Evolutionary conservation across 1,139 yeast genomes (phyloP).

Genomic region (Hyphopichia burtonii): DNA sequence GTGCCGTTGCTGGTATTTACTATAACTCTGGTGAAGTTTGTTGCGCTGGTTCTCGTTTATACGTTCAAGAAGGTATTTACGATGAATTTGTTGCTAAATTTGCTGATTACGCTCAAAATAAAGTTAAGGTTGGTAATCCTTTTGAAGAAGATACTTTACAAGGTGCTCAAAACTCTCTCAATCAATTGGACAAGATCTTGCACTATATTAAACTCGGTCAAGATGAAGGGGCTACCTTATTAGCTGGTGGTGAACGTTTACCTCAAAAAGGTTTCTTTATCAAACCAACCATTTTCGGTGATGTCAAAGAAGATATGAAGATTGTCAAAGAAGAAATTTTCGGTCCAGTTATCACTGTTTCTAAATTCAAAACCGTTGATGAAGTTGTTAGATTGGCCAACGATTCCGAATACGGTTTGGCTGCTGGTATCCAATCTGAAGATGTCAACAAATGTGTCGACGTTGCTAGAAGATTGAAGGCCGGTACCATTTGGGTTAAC

Average conservation of each 20-base stretch:
- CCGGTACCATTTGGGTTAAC: constrained; percentile 87
- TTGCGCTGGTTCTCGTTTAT: constrained; percentile 73
- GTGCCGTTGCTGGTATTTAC: constrained; percentile 19
- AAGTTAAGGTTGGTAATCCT: constrained; percentile 62
- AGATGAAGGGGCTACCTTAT: constrained; percentile 38
- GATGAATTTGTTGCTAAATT: constrained; percentile 57
- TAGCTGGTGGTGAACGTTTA: constrained; percentile 22
- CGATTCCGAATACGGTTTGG: constrained; percentile 59
- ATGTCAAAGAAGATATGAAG: constrained; percentile 23
- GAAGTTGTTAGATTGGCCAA: constrained; percentile 25
- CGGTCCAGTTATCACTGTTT: constrained; percentile 27
- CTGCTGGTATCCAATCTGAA: constrained; percentile 77
- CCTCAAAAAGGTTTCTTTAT: constrained; percentile 24
- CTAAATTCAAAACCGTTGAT: constrained; percentile 26
- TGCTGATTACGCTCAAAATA: constrained; percentile 51
- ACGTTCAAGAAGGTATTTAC: constrained; percentile 66
- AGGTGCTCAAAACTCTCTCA: constrained; percentile 73
- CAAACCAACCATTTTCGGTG: constrained; percentile 26
- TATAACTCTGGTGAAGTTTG: constrained; percentile 80
- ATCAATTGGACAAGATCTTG: constrained; percentile 67
- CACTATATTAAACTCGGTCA: constrained; percentile 63
- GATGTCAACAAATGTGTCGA: constrained; percentile 67
- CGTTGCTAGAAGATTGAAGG: constrained; percentile 65
- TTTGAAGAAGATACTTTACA: constrained; percentile 63
- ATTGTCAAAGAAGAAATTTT: constrained; percentile 29